Evolutionary conservation across 2,329 filamentous ascomycete genomes (phyloP).

Genomic region (Fusarium mundagurra): DNA sequence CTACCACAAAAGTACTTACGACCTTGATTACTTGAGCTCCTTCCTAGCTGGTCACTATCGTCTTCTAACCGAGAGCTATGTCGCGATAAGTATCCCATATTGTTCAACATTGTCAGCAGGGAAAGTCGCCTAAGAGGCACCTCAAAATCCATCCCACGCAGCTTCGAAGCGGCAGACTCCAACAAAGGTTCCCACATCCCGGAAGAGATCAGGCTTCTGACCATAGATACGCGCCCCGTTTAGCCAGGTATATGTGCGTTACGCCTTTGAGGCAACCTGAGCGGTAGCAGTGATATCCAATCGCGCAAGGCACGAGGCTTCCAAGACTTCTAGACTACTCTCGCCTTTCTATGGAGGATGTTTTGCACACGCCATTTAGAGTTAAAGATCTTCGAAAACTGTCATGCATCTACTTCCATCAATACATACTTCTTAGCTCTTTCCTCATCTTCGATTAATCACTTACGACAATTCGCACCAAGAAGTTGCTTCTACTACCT

Average conservation of each 20-base stretch:
- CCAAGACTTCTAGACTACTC: constrained; percentile 12
- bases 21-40: constrained; percentile 16
- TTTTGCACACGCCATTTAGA: not conserved
- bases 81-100: constrained; percentile 22
- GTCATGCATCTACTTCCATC: not conserved
- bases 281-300: not conserved
- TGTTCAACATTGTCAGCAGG: not conserved
- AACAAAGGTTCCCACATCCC: constrained; percentile 15
- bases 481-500: not conserved
- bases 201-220: not conserved
- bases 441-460: not conserved
- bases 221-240: not conserved
- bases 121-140: not conserved
- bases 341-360: not conserved
- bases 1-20: constrained; percentile 32
- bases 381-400: not conserved
- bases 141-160: not conserved
- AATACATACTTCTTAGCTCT: not conserved
- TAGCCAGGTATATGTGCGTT: not conserved
- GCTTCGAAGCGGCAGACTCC: not conserved
- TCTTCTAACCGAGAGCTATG: not conserved
- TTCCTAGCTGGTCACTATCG: constrained; percentile 31
- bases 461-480: not conserved
- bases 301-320: not conserved
- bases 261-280: not conserved